These are phyloP conservation scores for Metschnikowia matae DNA, from an alignment of 805 yeast genomes.

Conservation along the genomic window DNA sequence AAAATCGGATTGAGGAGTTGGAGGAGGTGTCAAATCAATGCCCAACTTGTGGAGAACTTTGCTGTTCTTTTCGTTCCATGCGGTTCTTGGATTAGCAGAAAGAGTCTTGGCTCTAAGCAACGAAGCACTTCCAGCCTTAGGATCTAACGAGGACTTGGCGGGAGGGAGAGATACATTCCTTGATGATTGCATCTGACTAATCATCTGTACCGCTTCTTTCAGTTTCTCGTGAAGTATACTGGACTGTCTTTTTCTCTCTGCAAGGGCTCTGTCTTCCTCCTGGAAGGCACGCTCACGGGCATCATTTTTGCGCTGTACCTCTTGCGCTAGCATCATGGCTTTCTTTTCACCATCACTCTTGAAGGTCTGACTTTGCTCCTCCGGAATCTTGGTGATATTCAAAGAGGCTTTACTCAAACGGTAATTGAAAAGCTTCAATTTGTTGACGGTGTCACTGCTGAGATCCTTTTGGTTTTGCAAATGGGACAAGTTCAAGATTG, in stretches of 20 bases:
- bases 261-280: constrained; percentile 7
- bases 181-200: constrained; percentile 13
- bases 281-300: constrained; percentile 8
- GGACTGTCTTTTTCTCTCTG: constrained; percentile 22
- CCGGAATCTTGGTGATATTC: constrained; percentile 6
- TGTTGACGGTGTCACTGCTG: constrained; percentile 11
- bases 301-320: constrained; percentile 16
- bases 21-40: constrained; percentile 24
- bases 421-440: constrained; percentile 9
- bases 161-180: constrained; percentile 13
- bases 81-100: constrained; percentile 21
- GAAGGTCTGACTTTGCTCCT: background rate
- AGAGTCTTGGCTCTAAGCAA: constrained; percentile 36
- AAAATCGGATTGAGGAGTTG: constrained; percentile 12
- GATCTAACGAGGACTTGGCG: constrained; percentile 32
- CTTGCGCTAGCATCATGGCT: constrained; percentile 20
- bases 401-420: constrained; percentile 14
- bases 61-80: constrained; percentile 25
- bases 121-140: constrained; percentile 26
- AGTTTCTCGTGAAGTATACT: constrained; percentile 24
- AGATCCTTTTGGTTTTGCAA: constrained; percentile 4
- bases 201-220: constrained; percentile 26
- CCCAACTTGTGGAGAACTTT: constrained; percentile 37
- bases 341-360: constrained; percentile 11
- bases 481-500: constrained; percentile 7